phyloP scores from a whole-genome alignment of 2,329 filamentous ascomycete genomes.

The Verticillium isaacii region DNA sequence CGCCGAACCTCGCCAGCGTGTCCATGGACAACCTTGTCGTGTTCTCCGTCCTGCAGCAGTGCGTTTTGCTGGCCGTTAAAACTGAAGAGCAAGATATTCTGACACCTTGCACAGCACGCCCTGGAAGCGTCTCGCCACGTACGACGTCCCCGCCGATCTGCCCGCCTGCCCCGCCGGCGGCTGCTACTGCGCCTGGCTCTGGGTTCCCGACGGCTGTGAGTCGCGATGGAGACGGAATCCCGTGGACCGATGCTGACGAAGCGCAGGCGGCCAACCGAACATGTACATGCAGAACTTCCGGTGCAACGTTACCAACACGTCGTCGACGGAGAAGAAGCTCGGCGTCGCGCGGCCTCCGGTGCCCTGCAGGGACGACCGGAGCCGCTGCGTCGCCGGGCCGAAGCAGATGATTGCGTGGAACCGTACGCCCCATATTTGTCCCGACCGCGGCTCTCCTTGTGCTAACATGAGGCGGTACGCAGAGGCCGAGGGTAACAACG shows the following conservation, averaged over 20 bases:
- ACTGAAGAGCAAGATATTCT: no score
- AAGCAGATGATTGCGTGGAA: slow-evolving; percentile 48
- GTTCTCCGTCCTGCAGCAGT: slow-evolving; percentile 40
- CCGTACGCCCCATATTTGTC: slow-evolving; percentile 9
- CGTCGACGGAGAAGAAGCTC: slow-evolving; percentile 29
- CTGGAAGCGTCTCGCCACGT: slow-evolving; percentile 23
- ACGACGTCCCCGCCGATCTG: slow-evolving; percentile 21
- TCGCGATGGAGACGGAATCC: not conserved
- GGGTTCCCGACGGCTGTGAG: slow-evolving; percentile 22
- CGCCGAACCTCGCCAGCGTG: slow-evolving; percentile 38
- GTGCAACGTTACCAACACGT: slow-evolving; percentile 40
- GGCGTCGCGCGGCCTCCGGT: slow-evolving; percentile 33
- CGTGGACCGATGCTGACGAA: not conserved
- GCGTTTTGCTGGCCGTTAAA: slow-evolving; percentile 11
- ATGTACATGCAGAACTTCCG: slow-evolving; percentile 43
- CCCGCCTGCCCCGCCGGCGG: slow-evolving; percentile 20
- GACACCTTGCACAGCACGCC: slow-evolving; percentile 14
- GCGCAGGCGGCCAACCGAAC: slow-evolving; percentile 16
- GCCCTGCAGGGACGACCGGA: slow-evolving; percentile 34
- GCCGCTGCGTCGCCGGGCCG: slow-evolving; percentile 38
- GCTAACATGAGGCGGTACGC: no score
- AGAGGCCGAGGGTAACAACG: slow-evolving; percentile 17
- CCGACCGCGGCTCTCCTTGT: no score
- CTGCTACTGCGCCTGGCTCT: slow-evolving; percentile 25
- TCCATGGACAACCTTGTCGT: slow-evolving; percentile 48